These are phyloP conservation scores for Septoria linicola DNA, from an alignment of 2,329 filamentous ascomycete species.

Conservation along the genomic window DNA sequence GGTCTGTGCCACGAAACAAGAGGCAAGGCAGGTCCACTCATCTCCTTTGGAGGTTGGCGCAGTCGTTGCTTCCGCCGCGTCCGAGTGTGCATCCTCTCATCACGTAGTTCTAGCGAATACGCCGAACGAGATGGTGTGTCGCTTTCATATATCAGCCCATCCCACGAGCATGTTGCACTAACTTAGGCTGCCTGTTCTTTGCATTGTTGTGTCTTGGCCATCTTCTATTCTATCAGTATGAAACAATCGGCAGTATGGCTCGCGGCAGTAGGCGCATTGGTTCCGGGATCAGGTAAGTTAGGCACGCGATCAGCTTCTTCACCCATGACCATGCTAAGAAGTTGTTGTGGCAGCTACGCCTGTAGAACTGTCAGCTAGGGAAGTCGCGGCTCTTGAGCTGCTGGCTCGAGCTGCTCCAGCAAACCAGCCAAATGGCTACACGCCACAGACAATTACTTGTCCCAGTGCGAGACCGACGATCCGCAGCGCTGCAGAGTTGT, in stretches of 20 bases:
- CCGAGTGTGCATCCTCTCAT: too few species aligned
- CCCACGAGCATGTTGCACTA: not conserved
- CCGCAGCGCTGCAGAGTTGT: conserved; percentile 62
- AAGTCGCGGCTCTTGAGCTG: conserved; percentile 6
- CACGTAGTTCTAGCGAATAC: not conserved
- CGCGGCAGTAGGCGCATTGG: not conserved
- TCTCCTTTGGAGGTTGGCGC: not conserved
- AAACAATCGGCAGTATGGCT: conserved; percentile 1
- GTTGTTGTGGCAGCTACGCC: conserved; percentile 2
- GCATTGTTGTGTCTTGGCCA: not conserved
- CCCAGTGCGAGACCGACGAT: conserved; percentile 68
- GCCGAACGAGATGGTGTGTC: not conserved
- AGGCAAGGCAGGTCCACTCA: not conserved
- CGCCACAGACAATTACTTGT: conserved; percentile 66
- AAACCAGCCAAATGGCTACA: conserved; percentile 67
- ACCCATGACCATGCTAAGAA: not conserved
- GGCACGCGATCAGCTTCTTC: not conserved
- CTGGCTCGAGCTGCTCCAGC: conserved; percentile 41
- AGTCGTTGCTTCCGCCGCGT: not conserved
- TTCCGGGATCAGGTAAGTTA: not conserved
- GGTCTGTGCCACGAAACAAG: conserved; percentile 2
- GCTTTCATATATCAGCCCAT: not conserved
- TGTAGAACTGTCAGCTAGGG: conserved; percentile 3
- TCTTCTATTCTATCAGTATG: not conserved
- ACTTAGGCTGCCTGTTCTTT: not conserved